Percentiles rank a stretch among this genome's conserved stretches.
phyloP scores from a whole-genome alignment of 176 grass and related monocot species.

The Oryza glumipatula region DNA sequence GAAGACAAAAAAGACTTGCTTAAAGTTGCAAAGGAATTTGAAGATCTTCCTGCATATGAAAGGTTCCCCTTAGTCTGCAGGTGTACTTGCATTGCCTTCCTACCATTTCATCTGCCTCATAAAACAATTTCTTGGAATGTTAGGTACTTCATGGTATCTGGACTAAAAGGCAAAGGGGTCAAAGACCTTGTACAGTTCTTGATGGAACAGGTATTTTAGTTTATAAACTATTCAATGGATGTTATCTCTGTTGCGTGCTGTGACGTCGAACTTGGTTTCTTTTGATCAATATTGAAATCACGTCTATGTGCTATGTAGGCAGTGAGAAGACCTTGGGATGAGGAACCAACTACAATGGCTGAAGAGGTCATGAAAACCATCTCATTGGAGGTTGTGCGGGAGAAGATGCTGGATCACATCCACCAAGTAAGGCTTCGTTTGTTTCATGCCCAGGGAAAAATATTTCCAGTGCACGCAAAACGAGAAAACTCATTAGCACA shows the following conservation, averaged over 20 bases:
- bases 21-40: constrained; percentile 92
- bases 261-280: background rate
- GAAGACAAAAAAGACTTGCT: constrained; percentile 85
- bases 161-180: constrained; percentile 87
- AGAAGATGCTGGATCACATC: constrained; percentile 95
- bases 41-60: constrained; percentile 94
- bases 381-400: constrained; percentile 89
- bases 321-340: constrained; percentile 92
- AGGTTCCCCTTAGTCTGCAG: constrained; percentile 42
- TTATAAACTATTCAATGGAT: constrained; percentile 6
- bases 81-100: background rate
- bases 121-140: constrained; percentile 13
- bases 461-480: too few relatives aligned
- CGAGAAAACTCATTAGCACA: too few relatives aligned
- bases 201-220: constrained; percentile 74
- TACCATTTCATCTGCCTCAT: constrained; percentile 41
- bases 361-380: constrained; percentile 98
- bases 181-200: constrained; percentile 91
- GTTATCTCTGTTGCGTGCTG: constrained; percentile 6
- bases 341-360: constrained; percentile 79
- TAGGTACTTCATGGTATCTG: constrained; percentile 99
- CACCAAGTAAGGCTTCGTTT: constrained; percentile 61
- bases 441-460: too few relatives aligned
- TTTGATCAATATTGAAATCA: constrained; percentile 7
- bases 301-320: constrained; percentile 59